Evolutionary conservation across 495 filamentous ascomycete species (phyloP).

Genomic region (Emericellopsis terricola): DNA sequence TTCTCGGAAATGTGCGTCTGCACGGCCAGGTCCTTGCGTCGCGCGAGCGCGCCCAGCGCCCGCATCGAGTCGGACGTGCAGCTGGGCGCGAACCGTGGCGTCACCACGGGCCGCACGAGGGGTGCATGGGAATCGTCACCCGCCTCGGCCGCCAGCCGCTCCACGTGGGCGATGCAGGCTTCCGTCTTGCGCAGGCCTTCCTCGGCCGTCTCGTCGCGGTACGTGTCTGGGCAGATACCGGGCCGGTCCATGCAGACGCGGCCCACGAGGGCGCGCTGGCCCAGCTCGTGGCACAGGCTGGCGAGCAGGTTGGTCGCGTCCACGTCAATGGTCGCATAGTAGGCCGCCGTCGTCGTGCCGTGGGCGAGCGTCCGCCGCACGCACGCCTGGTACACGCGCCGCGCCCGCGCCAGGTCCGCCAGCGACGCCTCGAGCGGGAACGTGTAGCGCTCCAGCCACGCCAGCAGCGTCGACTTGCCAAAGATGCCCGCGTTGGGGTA

Average conservation of each 20-base stretch:
- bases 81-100: constrained; percentile 73
- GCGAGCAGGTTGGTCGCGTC: constrained; percentile 75
- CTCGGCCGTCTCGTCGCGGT: constrained; percentile 47
- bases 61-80: constrained; percentile 44
- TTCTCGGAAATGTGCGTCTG: constrained; percentile 95
- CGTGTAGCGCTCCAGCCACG: constrained; percentile 90
- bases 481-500: constrained; percentile 88
- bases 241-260: constrained; percentile 76
- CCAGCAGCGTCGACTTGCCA: constrained; percentile 70
- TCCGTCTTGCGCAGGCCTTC: constrained; percentile 36
- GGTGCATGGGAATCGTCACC: no score
- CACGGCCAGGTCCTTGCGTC: constrained; percentile 39
- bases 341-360: constrained; percentile 80
- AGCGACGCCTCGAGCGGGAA: constrained; percentile 79
- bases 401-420: constrained; percentile 22
- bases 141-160: constrained; percentile 48
- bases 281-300: constrained; percentile 50
- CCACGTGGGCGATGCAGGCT: constrained; percentile 48
- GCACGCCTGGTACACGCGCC: constrained; percentile 52
- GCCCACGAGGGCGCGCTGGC: constrained; percentile 82
- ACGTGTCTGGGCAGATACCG: constrained; percentile 46
- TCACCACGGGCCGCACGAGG: constrained; percentile 66
- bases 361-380: constrained; percentile 65
- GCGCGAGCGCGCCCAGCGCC: constrained; percentile 43
- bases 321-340: constrained; percentile 80